Base-by-base conservation (phyloP, 2,329 filamentous ascomycete genomes). In the Aspergillus unguis region DNA sequence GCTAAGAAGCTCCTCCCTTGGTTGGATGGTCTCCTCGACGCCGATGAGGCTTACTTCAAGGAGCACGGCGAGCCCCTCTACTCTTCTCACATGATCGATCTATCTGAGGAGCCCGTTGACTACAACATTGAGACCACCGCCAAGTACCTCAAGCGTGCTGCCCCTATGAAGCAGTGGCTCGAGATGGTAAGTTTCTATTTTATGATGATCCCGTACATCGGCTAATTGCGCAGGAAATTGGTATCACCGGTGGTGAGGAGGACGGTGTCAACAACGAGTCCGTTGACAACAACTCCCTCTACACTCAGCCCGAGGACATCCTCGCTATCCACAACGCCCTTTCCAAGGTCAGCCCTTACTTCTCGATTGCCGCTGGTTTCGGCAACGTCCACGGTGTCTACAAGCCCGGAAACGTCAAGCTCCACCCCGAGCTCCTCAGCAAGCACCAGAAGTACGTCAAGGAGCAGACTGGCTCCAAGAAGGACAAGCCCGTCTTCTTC, bases 361-460 rank as follows among this genome's bases (percentile, higher is more conserved):
- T 97, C 84, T 95, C 90, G 71, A 96, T 97, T 68, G 92, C 92
- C 63, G 94, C 94, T 69, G 94, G 91, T 64, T 99, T 99, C 80
- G 94, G 94, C 65, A 99, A 99, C 76, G 94, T 97, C 56, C 94
- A 99, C 82, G 94, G 94, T 76, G 92, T 99, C 68, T 97, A 97
- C 86, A 95, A 96, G 84, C 91, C 92, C 54, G 88, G 91, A 67
- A 97, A 97, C 77, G 94, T 97, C 77, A 90, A 90, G 79, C 87
- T 99, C 60, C 91, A 95, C 80, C 94, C 94, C 53, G 90, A 95
- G 79, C 86, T 99, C 48, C 88, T 99, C 66, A 83, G 84, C 76
- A 96, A 97, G 87, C 94, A 99, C 85, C 94, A 99, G 81, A 82
- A 81, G 60, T 90, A 88, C 76, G 90, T 96, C 75, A 85, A 90